Percentiles rank a stretch among this genome's conserved stretches.
Evolutionary conservation across 2,329 filamentous ascomycete genomes (phyloP).

Genomic region (Cytospora schulzeri): DNA sequence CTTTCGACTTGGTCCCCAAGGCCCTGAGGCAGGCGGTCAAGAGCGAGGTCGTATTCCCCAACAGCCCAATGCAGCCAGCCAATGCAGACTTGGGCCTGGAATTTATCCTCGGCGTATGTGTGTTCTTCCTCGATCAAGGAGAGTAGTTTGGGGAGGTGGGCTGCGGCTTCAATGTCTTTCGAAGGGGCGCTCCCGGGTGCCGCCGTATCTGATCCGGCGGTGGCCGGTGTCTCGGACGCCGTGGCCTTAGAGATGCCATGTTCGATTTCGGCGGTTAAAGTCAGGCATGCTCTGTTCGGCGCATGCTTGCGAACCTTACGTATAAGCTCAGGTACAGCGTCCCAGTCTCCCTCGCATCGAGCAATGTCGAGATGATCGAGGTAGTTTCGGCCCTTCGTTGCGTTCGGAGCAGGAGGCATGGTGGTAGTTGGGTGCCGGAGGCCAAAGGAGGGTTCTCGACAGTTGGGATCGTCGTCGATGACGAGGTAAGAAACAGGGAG

Average conservation of each 20-base stretch:
- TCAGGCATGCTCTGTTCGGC: conserved; percentile 75
- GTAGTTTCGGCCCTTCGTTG: conserved; percentile 81
- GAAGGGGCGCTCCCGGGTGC: conserved; percentile 41
- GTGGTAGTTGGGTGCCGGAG: conserved; percentile 20
- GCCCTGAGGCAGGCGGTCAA: conserved; percentile 63
- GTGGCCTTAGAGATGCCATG: conserved; percentile 62
- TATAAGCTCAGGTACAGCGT: conserved; percentile 81
- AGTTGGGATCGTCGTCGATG: not conserved
- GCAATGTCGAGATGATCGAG: conserved; percentile 80
- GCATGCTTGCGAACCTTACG: conserved; percentile 95
- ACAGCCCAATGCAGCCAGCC: conserved; percentile 84
- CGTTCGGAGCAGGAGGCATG: conserved; percentile 34
- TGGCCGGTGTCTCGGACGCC: conserved; percentile 42
- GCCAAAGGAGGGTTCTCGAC: conserved; percentile 6
- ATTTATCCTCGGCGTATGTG: conserved; percentile 57
- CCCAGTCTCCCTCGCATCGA: conserved; percentile 86
- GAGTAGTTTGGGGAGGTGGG: conserved; percentile 53
- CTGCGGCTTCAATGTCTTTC: conserved; percentile 49
- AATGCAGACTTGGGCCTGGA: conserved; percentile 81
- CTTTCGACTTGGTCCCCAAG: conserved; percentile 58
- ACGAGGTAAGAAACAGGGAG: not conserved
- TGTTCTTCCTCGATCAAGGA: conserved; percentile 61
- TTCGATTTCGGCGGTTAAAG: conserved; percentile 71
- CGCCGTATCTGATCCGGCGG: conserved; percentile 41
- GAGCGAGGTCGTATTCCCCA: conserved; percentile 66